phyloP scores from a whole-genome alignment of 2,329 filamentous ascomycete genomes.

The Exophiala bonariae region DNA sequence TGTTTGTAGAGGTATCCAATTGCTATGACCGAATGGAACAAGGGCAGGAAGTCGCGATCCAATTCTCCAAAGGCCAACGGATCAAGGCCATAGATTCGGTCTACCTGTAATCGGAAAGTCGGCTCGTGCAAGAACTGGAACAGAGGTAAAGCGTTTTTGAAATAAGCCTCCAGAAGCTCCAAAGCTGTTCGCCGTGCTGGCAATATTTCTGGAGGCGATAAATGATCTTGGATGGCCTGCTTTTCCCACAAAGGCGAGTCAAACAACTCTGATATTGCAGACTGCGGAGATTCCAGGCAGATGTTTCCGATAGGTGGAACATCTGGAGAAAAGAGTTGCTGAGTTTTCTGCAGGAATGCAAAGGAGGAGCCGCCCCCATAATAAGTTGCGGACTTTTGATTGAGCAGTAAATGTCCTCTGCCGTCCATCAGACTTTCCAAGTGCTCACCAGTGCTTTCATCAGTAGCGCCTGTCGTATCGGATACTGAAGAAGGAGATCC shows the following conservation, averaged over 20 bases:
- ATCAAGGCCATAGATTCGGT: slow-evolving; percentile 20
- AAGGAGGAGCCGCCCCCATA: slow-evolving; percentile 22
- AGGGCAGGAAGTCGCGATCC: slow-evolving; percentile 21
- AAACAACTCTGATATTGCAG: slow-evolving; percentile 18
- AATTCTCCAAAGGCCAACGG: slow-evolving; percentile 17
- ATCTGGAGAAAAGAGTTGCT: slow-evolving; percentile 17
- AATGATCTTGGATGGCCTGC: slow-evolving; percentile 9
- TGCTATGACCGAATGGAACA: slow-evolving; percentile 18
- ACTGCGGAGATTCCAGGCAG: not conserved
- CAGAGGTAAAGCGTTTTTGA: slow-evolving; percentile 16
- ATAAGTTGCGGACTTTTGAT: slow-evolving; percentile 13
- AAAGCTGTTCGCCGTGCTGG: slow-evolving; percentile 16
- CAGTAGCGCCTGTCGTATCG: slow-evolving; percentile 6
- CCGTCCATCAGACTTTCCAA: slow-evolving; percentile 24
- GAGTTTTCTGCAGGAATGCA: slow-evolving; percentile 20
- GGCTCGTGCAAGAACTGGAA: slow-evolving; percentile 20
- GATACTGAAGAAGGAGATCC: slow-evolving; percentile 6
- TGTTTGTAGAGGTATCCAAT: slow-evolving; percentile 22
- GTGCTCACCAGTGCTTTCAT: slow-evolving; percentile 11
- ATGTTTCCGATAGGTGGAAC: not conserved
- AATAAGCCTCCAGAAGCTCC: slow-evolving; percentile 15
- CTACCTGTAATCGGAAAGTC: slow-evolving; percentile 16
- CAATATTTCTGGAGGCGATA: slow-evolving; percentile 11
- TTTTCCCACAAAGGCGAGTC: slow-evolving; percentile 21
- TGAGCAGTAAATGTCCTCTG: slow-evolving; percentile 14